Percentiles rank a stretch among this genome's conserved stretches.
phyloP scores from a whole-genome alignment of 176 grass and related monocot genomes.

The Avena atlantica region DNA sequence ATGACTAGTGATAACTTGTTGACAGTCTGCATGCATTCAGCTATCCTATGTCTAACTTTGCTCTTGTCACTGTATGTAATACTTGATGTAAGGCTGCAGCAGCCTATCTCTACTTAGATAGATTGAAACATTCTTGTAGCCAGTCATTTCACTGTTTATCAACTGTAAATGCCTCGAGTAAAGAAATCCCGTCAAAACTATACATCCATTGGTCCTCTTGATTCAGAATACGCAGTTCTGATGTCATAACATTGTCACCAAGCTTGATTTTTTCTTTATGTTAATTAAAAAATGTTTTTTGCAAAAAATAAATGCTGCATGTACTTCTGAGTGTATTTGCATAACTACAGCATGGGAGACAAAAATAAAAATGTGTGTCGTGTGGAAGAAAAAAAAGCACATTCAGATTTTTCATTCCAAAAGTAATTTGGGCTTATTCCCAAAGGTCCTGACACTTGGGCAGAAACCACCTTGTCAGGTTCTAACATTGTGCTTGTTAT shows the following conservation, averaged over 20 bases:
- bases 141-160: constrained; percentile 5
- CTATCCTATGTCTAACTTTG: constrained; percentile 35
- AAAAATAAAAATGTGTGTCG: neutral
- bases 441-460: neutral
- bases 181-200: constrained; percentile 3
- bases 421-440: neutral
- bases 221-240: constrained; percentile 17
- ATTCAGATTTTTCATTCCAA: neutral
- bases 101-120: constrained; percentile 10
- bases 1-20: constrained; percentile 43
- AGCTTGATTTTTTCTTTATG: neutral
- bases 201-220: constrained; percentile 10
- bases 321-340: neutral
- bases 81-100: constrained; percentile 43
- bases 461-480: neutral
- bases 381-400: neutral
- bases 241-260: neutral
- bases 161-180: constrained; percentile 41
- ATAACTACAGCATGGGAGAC: neutral
- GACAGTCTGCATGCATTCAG: constrained; percentile 32
- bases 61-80: constrained; percentile 43
- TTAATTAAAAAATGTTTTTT: neutral
- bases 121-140: neutral
- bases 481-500: neutral
- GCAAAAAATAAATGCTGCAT: neutral